Base-by-base conservation (phyloP, 1,139 yeast genomes). In the Pichia sp. region DNA sequence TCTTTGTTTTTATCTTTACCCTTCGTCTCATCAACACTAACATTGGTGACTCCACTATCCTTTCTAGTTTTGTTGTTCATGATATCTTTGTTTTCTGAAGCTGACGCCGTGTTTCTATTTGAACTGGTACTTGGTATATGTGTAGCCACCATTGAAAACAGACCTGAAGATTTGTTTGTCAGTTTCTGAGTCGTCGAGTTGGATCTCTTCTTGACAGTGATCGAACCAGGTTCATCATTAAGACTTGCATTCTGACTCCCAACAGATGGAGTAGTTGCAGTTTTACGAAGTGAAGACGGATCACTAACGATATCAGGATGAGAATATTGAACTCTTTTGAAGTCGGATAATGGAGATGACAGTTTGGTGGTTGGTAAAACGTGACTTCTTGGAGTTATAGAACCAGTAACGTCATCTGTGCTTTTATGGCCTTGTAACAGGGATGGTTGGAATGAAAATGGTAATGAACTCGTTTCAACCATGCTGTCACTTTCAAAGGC, bases 361-460 rank as follows among this genome's bases (percentile, higher is more conserved):
- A 22, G 28, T 5, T 34, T 34, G 11, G 15, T 15, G 12, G 28
- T 24, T 9, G 31, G 18, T 18, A 24, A 17, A 27, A 18, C 12
- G 4, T 28, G 31, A 30, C 22, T 19, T 42, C 39, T 19, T 27
- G 33, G 20, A 9, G 10, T 27, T 11, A n/a, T n/a, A n/a, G n/a
- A n/a, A n/a, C 21, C 14, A 24, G 30, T 28, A 33, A 24, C 20
- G 11, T 34, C 33, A n/a, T 33, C 43, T 19, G 19, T n/a, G 20
- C 48, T 44, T 15, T 31, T 12, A 42, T 49, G 44, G 1, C 44
- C 48, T 19, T 45, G 44, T 20, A 39, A 17, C 14, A 48, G n/a
- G 3, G 52, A 49, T 9, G 52, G 50, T 15, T 49, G 52, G 24
- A 49, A 46, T 12, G 52, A 49, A 33, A 49, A 49, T 15, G 52